Evolutionary conservation across 352 stramenopile species (phyloP).

Genomic region (Globisporangium recalcitrans): DNA sequence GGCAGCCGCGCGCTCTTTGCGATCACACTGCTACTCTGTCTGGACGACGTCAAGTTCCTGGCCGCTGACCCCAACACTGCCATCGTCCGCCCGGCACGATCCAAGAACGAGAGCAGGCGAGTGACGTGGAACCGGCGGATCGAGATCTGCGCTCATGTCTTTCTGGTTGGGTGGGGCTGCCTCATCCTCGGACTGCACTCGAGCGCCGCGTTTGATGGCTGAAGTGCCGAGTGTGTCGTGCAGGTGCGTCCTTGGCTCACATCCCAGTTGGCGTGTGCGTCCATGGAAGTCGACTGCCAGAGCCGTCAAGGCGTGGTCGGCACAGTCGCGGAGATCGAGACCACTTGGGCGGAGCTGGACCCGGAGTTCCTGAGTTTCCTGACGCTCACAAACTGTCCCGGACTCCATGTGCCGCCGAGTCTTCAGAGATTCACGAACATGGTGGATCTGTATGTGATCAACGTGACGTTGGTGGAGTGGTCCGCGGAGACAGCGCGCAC

Average conservation of each 20-base stretch:
- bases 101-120: neutral
- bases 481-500: constrained; percentile 21
- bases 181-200: constrained; percentile 27
- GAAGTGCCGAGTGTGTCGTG: constrained; percentile 23
- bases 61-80: constrained; percentile 8
- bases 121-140: constrained; percentile 8
- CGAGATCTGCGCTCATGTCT: constrained; percentile 13
- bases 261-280: constrained; percentile 26
- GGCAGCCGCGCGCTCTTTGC: constrained; percentile 19
- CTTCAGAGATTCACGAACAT: constrained; percentile 24
- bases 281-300: constrained; percentile 34
- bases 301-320: neutral
- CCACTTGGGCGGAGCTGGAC: constrained; percentile 12
- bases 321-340: constrained; percentile 8
- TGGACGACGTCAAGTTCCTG: constrained; percentile 26
- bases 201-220: constrained; percentile 9
- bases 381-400: constrained; percentile 24
- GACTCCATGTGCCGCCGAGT: constrained; percentile 26
- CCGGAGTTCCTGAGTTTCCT: constrained; percentile 16
- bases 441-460: constrained; percentile 33
- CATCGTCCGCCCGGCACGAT: neutral
- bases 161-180: constrained; percentile 27
- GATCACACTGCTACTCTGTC: constrained; percentile 13
- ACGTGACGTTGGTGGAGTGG: constrained; percentile 32
- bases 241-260: constrained; percentile 36